Percentiles rank a stretch among this genome's conserved stretches.
Conservation (phyloP, 306 rosid genomes). For the Malus sylvestris region DNA sequence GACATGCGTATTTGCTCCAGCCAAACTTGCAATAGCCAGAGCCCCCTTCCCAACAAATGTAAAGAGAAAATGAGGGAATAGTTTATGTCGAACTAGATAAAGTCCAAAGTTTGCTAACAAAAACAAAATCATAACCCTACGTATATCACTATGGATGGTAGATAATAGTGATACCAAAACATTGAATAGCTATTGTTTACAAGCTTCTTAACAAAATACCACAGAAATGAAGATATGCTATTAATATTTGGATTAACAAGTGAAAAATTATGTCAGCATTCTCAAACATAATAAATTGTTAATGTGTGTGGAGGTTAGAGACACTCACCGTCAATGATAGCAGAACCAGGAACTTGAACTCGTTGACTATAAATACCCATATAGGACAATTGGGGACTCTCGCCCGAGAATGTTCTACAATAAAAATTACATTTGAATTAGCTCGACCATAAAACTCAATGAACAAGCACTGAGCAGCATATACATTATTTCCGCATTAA, state of each 20-base stretch:
- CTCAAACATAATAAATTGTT: neutral
- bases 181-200: neutral
- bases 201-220: neutral
- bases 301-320: neutral
- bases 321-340: slow-evolving; percentile 74
- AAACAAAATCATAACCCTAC: neutral
- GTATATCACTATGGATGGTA: neutral
- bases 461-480: neutral
- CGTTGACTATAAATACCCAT: slow-evolving; percentile 59
- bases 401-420: slow-evolving; percentile 40
- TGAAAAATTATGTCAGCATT: neutral
- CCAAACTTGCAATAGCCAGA: slow-evolving; percentile 97
- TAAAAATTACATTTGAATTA: neutral
- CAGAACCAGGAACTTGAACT: slow-evolving; percentile 54
- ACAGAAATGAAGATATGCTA: neutral
- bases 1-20: slow-evolving; percentile 62
- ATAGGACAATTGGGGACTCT: slow-evolving; percentile 41
- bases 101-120: neutral
- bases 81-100: neutral
- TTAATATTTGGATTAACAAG: neutral
- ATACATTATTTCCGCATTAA: neutral
- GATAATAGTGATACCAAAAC: neutral
- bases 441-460: neutral
- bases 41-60: slow-evolving; percentile 50
- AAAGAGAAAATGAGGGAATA: neutral